Conservation (phyloP, 2,329 filamentous ascomycete genomes). For the Colletotrichum karsti region DNA sequence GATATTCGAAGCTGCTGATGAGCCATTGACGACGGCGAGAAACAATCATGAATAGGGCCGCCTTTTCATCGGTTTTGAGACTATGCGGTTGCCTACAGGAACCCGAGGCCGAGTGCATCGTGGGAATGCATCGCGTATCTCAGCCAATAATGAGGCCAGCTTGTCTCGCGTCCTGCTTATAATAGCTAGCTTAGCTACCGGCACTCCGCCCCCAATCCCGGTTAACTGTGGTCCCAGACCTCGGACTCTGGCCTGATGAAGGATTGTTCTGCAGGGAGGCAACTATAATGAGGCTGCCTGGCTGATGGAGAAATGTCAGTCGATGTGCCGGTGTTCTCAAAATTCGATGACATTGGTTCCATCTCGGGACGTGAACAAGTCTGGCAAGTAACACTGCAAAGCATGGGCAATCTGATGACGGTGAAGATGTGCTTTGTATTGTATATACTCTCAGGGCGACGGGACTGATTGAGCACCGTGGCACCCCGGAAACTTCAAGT, state of each 20-base stretch:
- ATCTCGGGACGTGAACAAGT: too few relatives aligned
- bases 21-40: neutral
- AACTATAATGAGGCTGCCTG: too few relatives aligned
- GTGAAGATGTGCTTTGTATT: neutral
- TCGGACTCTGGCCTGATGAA: neutral
- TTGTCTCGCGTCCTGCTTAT: neutral
- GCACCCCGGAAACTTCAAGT: neutral
- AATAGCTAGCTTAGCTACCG: slow-evolving; percentile 12
- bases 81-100: neutral
- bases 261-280: neutral
- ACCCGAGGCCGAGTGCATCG: neutral
- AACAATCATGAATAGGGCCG: neutral
- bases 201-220: neutral
- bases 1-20: too few relatives aligned
- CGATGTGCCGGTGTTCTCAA: too few relatives aligned
- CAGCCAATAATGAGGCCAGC: slow-evolving; percentile 8
- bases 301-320: too few relatives aligned
- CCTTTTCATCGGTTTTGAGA: neutral
- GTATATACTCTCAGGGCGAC: neutral
- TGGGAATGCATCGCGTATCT: slow-evolving; percentile 16
- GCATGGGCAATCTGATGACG: neutral
- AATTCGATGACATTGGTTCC: too few relatives aligned
- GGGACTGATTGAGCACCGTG: neutral
- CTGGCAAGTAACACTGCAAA: too few relatives aligned
- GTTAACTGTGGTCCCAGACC: neutral